Conservation (phyloP, 2,329 filamentous ascomycete species). For the Penicillium sp. region DNA sequence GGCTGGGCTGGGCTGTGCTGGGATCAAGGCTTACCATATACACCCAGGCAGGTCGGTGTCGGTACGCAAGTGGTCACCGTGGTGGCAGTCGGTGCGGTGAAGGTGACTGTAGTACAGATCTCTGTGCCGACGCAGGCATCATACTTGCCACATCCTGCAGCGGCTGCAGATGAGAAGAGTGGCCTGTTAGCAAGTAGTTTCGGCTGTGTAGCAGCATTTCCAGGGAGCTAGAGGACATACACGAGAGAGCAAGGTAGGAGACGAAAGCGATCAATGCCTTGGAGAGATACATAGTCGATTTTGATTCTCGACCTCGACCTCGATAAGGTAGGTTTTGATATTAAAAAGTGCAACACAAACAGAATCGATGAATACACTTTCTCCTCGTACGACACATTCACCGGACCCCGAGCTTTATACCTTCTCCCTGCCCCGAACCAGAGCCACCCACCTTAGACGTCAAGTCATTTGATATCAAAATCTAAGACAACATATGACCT, state of each 20-base stretch:
- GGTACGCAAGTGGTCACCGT: slow-evolving; percentile 29
- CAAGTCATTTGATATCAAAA: not conserved
- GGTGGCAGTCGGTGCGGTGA: slow-evolving; percentile 20
- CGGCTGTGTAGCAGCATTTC: no score
- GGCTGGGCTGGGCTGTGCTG: not conserved
- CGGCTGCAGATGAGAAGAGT: not conserved
- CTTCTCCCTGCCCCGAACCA: not conserved
- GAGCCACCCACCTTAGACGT: no score
- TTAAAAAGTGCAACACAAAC: not conserved
- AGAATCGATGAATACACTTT: not conserved
- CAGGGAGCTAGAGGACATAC: slow-evolving; percentile 1
- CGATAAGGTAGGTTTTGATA: not conserved
- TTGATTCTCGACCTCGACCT: not conserved
- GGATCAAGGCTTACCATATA: slow-evolving; percentile 25
- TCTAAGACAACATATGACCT: not conserved
- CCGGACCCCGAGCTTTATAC: not conserved
- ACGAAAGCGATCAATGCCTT: not conserved
- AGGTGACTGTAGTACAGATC: slow-evolving; percentile 27
- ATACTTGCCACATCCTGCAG: slow-evolving; percentile 17
- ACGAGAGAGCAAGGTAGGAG: slow-evolving; percentile 7
- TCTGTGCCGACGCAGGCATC: slow-evolving; percentile 26
- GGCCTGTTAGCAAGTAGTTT: not conserved
- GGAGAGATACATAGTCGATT: not conserved
- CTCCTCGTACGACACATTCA: not conserved
- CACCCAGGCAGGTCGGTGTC: slow-evolving; percentile 27